phyloP scores from a whole-genome alignment of 2,329 filamentous ascomycete genomes.

The Aspergillus hiratsukae region DNA sequence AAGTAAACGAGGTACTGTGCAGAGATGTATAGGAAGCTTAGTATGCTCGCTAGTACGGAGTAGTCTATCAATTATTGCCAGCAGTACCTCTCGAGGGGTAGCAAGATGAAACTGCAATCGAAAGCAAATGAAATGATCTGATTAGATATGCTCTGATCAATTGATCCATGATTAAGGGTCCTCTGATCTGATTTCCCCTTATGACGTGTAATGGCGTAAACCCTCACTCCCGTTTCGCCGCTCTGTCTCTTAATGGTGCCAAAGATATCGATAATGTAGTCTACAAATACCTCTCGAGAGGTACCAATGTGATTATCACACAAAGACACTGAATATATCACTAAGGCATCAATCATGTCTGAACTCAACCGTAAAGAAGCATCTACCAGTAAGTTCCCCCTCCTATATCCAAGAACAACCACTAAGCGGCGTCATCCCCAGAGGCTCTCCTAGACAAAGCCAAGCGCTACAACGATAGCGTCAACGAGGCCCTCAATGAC shows the following conservation, averaged over 20 bases:
- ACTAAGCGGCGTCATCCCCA: slow-evolving; percentile 1
- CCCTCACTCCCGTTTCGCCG: not conserved
- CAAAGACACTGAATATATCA: not conserved
- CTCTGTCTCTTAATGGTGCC: not conserved
- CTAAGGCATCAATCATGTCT: not conserved
- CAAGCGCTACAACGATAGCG: not conserved
- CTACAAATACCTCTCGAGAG: not conserved
- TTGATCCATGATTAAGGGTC: not conserved
- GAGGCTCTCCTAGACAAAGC: not conserved
- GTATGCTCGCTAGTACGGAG: too few relatives aligned
- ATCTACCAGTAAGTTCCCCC: slow-evolving; percentile 2
- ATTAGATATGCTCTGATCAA: not conserved
- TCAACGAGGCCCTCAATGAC: not conserved
- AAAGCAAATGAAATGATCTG: not conserved
- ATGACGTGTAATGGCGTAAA: not conserved
- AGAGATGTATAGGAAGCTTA: not conserved
- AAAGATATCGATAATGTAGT: slow-evolving; percentile 1
- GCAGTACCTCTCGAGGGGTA: too few relatives aligned
- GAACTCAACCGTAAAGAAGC: slow-evolving; percentile 8
- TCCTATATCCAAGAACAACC: not conserved
- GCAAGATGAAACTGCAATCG: not conserved
- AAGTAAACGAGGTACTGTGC: too few relatives aligned
- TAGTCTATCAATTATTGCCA: too few relatives aligned
- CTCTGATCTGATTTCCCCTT: not conserved
- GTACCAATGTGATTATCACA: not conserved